Conservation (phyloP, 495 filamentous ascomycete species). For the Xylaria cubensis region DNA sequence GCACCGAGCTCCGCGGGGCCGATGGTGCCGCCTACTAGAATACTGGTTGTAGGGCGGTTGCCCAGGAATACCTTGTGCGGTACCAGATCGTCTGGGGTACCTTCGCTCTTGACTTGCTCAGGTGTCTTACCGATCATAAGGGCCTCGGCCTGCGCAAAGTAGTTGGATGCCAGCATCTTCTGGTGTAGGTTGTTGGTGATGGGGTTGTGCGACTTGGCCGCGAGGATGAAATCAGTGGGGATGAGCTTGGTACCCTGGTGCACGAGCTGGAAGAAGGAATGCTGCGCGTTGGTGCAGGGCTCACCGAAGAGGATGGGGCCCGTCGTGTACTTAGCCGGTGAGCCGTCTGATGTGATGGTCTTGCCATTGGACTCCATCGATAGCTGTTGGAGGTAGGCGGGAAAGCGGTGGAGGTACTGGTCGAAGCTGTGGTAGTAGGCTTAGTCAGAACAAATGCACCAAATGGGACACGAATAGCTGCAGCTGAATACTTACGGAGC, state of each 20-base stretch:
- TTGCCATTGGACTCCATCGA: conserved; percentile 99
- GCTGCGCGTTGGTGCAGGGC: conserved; percentile 98
- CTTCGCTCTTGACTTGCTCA: conserved; percentile 88
- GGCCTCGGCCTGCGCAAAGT: conserved; percentile 96
- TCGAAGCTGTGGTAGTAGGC: conserved; percentile 69
- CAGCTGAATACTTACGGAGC: conserved; percentile 68
- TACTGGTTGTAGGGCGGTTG: conserved; percentile 94
- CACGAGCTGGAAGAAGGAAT: conserved; percentile 99
- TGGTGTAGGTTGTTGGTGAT: conserved; percentile 91
- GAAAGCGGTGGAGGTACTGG: conserved; percentile 98
- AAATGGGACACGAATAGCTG: background rate
- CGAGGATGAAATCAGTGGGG: conserved; percentile 96
- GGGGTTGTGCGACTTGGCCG: conserved; percentile 95
- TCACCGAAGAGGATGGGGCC: conserved; percentile 94
- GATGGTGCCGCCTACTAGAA: conserved; percentile 87
- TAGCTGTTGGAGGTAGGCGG: conserved; percentile 97
- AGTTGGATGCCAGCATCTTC: conserved; percentile 98
- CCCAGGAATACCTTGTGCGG: conserved; percentile 99
- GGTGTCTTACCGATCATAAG: conserved; percentile 98
- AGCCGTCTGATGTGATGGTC: conserved; percentile 87
- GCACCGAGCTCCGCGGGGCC: conserved; percentile 93
- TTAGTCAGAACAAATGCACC: conserved; percentile 30
- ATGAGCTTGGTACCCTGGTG: conserved; percentile 99
- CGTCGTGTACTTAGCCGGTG: conserved; percentile 96
- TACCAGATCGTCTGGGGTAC: conserved; percentile 80